Percentiles rank a stretch among this genome's conserved stretches.
Evolutionary conservation across 108 stramenopile species (phyloP).

Genomic region (Parietichytrium sp.): DNA sequence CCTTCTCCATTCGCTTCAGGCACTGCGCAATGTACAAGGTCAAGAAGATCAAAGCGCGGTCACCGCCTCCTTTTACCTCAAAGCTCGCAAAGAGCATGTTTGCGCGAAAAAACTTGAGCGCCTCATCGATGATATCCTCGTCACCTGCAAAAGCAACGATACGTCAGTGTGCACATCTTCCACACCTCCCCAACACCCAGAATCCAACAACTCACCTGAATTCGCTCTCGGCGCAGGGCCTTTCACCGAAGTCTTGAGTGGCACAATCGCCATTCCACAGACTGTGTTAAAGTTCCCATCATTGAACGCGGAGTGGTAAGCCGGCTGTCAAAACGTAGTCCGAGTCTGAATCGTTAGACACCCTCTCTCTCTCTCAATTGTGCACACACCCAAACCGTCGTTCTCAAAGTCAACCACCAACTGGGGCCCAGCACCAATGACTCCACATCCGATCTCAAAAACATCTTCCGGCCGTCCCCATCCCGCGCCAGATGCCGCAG

Average conservation of each 20-base stretch:
- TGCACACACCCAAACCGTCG: too few relatives aligned
- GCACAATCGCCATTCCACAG: slow-evolving; percentile 22
- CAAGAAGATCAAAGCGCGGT: slow-evolving; percentile 65
- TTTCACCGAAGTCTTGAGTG: slow-evolving; percentile 9
- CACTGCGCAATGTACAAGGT: slow-evolving; percentile 60
- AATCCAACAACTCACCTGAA: neutral
- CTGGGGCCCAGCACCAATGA: too few relatives aligned
- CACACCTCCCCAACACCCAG: neutral
- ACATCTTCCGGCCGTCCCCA: too few relatives aligned
- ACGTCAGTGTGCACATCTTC: neutral
- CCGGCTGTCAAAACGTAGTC: too few relatives aligned
- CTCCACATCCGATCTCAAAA: too few relatives aligned
- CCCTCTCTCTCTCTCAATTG: too few relatives aligned
- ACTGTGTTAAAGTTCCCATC: neutral
- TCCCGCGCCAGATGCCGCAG: too few relatives aligned
- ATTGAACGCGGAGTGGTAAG: slow-evolving; percentile 16
- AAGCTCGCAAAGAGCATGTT: slow-evolving; percentile 62
- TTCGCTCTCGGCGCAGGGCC: slow-evolving; percentile 2
- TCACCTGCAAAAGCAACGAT: slow-evolving; percentile 13
- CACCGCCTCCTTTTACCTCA: slow-evolving; percentile 54
- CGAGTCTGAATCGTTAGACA: too few relatives aligned
- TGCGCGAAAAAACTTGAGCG: slow-evolving; percentile 59
- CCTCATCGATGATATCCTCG: slow-evolving; percentile 67
- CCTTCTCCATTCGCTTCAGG: slow-evolving; percentile 54
- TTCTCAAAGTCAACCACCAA: too few relatives aligned